Base-by-base conservation (phyloP, 2,329 filamentous ascomycete genomes). In the Hortaea sp. region DNA sequence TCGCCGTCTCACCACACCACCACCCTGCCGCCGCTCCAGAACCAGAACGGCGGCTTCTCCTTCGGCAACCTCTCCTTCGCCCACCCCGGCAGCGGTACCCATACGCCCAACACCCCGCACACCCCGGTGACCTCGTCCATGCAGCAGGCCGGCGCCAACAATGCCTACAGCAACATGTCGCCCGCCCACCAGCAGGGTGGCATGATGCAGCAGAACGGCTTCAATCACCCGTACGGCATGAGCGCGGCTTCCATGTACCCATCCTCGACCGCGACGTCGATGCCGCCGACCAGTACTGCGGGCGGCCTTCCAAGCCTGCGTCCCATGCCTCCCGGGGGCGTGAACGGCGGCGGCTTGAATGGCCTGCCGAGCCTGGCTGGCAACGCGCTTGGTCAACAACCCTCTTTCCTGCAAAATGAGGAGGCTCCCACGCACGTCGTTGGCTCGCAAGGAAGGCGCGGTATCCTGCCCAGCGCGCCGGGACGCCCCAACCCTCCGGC, bases 391-490 rank as follows among this genome's bases (percentile, higher is more conserved):
- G 56, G 56, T n/a, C 60, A 63, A 28, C 62, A 64, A 45, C 53
- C 61, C 12, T 56, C 60, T 3, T 63, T 63, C 49, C 53, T 63
- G 57, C 62, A 64, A 43, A 60, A 58, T 41, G 63, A 65, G 52
- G 70, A 73, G 56, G 64, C 66, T 9, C 86, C 85, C 11, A 92
- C 88, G 30, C 90, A 95, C 62, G 90, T 95, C 42, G 90, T 97
- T 45, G 90, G 90, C 45, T 94, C 89, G 28, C 90, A 97, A 70
- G 90, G 90, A 49, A 82, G 90, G 53, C 80, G 90, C 55, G 90
- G 90, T 42, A 94, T 95, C 35, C 70, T 97, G 51, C 90, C 90
- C 11, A 95, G 88, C 58, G 88, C 89, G 51, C 88, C 88, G 29
- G 89, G 89, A 39, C 77, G 88, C 49, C 85, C 88, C 46, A 81